Base-by-base conservation (phyloP, 768 basidiomycete genomes). In the Phaffia australis region DNA sequence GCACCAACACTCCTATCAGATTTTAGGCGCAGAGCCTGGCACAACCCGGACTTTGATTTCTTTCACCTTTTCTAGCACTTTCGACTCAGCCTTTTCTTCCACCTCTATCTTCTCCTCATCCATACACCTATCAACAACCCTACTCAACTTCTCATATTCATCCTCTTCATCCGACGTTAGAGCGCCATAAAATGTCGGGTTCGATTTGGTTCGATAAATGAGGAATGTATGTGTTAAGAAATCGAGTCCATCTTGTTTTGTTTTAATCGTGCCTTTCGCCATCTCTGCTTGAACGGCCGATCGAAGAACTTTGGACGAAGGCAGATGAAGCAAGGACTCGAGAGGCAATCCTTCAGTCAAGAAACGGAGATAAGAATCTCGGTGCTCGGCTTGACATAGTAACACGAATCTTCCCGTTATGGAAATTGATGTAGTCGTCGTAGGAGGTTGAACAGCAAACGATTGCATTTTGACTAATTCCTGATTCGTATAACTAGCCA, bases 391-490 rank as follows among this genome's bases (percentile, higher is more conserved):
- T 71, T 91, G 93, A 75, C 94, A 97, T 74, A 99, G 88, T 56
- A 98, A 77, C 72, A 87, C 80, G 78, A 94, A 92, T 65, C 81
- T 81, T 0, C 89, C 70, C 42, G 46, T 68, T 60, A 60, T 50
- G 60, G 30, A 46, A 18, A 57, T 49, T 18, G 56, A 48, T 11
- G 60, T 49, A 14, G 79, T 80, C 1, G 80, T 71, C 29, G 73
- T 73, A 60, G 76, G 77, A 70, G 85, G 83, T 63, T 81, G 82
- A 16, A 90, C 82, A 3, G 92, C 92, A 42, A 84, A 83, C 63
- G 88, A 84, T 76, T 98, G 93, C 93, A 99, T 98, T 65, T 84
- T 85, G 60, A 88, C 84, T 47, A 99, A 77, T 71, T 98, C 92
- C 23, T 83, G 80, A 48, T 94, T 78, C 0, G 79, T 79, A 75